A percentile compares a stretch with the other conserved stretches of the same genome.
These are phyloP conservation scores for Penicillium thymicola DNA, from an alignment of 2,329 filamentous ascomycete genomes.

Conservation along the genomic window DNA sequence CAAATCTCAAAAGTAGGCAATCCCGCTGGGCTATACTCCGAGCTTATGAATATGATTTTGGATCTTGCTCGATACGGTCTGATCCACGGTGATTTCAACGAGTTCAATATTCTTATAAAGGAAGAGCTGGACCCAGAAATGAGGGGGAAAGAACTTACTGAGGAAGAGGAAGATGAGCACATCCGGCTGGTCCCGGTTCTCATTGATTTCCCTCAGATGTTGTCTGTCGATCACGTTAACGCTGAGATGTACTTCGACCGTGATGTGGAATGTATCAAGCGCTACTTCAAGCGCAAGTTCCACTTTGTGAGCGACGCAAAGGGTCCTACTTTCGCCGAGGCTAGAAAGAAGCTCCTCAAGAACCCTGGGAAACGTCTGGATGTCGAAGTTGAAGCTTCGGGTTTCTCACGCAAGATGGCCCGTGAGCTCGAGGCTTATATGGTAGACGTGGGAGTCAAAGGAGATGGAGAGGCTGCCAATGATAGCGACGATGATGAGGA, in stretches of 20 bases:
- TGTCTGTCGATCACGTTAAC: conserved; percentile 89
- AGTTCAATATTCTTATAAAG: conserved; percentile 96
- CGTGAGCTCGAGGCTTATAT: conserved; percentile 92
- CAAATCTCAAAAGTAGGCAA: conserved; percentile 83
- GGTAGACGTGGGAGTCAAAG: conserved; percentile 63
- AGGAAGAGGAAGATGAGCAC: conserved; percentile 29
- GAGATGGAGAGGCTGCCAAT: conserved; percentile 44
- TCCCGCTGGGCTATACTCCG: conserved; percentile 81
- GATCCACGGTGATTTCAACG: conserved; percentile 98
- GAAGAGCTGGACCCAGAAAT: conserved; percentile 53
- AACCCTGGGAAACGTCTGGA: conserved; percentile 71
- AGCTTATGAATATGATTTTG: conserved; percentile 82
- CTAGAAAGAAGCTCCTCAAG: conserved; percentile 65
- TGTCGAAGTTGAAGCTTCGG: conserved; percentile 83
- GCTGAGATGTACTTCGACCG: conserved; percentile 97
- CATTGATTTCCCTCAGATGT: conserved; percentile 98
- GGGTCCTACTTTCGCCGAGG: conserved; percentile 82
- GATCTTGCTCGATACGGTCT: conserved; percentile 79
- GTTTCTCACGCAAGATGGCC: conserved; percentile 94
- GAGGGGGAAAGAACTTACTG: conserved; percentile 38
- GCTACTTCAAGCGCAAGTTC: conserved; percentile 86
- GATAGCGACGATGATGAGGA: conserved; percentile 37
- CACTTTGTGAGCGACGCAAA: conserved; percentile 77
- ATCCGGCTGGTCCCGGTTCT: conserved; percentile 71
- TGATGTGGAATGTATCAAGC: conserved; percentile 92